Conservation (phyloP, 192 early-diverging fungal species). For the Cetraspora pellucida region DNA sequence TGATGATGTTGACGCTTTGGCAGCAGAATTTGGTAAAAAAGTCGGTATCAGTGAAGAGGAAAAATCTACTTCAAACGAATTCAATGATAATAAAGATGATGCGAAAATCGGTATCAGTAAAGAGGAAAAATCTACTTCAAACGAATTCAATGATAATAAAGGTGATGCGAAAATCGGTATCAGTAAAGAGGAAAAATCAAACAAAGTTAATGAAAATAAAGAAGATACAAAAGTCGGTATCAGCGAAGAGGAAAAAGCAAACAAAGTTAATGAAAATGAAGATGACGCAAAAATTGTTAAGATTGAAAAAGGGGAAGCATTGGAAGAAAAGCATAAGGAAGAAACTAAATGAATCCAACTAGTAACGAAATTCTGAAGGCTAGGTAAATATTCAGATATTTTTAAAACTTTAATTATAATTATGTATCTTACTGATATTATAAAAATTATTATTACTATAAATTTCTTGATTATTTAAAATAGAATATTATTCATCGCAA, state of each 20-base stretch:
- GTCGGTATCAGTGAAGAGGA: not conserved
- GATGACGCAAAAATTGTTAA: not conserved
- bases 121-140: not conserved
- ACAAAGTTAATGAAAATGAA: not conserved
- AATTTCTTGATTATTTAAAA: too few relatives aligned
- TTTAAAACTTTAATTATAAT: too few relatives aligned
- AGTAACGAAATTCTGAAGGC: too few relatives aligned
- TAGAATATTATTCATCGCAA: too few relatives aligned
- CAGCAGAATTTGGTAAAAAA: not conserved
- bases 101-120: not conserved
- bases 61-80: not conserved
- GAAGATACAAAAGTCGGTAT: not conserved
- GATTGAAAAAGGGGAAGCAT: too few relatives aligned
- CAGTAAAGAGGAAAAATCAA: not conserved
- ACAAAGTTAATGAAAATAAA: not conserved
- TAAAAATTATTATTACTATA: too few relatives aligned
- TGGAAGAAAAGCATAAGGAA: too few relatives aligned
- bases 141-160: not conserved
- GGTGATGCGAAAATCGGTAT: not conserved
- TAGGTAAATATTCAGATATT: too few relatives aligned
- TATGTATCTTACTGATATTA: too few relatives aligned
- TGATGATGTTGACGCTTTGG: too few relatives aligned
- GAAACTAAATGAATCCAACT: too few relatives aligned
- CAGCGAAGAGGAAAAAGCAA: not conserved
- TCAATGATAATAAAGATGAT: too few relatives aligned